Percentiles rank a stretch among this genome's conserved stretches.
Conservation (phyloP, 768 basidiomycete genomes). For the Xerocomellus amylosporus region DNA sequence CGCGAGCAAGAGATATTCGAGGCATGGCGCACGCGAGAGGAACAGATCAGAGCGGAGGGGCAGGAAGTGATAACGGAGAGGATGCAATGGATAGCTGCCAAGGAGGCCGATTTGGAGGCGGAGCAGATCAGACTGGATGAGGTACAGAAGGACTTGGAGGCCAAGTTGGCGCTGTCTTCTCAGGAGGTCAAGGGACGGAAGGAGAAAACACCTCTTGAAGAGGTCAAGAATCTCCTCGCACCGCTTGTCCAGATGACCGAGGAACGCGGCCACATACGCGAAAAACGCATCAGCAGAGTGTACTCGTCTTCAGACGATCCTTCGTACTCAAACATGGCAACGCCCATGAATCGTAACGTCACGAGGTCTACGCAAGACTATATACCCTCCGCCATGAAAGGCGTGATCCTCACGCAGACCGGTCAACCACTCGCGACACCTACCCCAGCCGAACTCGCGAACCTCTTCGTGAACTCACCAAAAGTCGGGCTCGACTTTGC, state of each 20-base stretch:
- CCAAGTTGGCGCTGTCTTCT: conserved; percentile 46
- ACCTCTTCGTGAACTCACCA: conserved; percentile 66
- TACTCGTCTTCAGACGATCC: too few species aligned
- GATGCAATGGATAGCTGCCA: conserved; percentile 46
- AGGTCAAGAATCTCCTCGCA: conserved; percentile 67
- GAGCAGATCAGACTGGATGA: conserved; percentile 51
- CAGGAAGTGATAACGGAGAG: conserved; percentile 38
- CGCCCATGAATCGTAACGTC: conserved; percentile 47
- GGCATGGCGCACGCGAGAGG: conserved; percentile 56
- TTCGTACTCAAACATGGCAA: conserved; percentile 36
- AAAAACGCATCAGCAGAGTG: conserved; percentile 11
- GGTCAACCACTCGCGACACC: conserved; percentile 75
- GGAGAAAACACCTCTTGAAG: conserved; percentile 64
- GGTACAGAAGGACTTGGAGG: conserved; percentile 49
- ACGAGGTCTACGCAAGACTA: conserved; percentile 28
- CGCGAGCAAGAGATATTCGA: conserved; percentile 63
- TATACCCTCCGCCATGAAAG: conserved; percentile 61
- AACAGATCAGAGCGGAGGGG: conserved; percentile 50
- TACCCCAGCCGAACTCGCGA: conserved; percentile 59
- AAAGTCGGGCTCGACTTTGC: conserved; percentile 72
- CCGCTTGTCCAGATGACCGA: conserved; percentile 43
- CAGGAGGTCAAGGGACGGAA: conserved; percentile 39
- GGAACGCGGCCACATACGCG: conserved; percentile 24
- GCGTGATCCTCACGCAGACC: conserved; percentile 76
- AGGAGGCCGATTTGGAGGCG: conserved; percentile 50